Base-by-base conservation (phyloP, 805 yeast genomes). In the Candida anglica region DNA sequence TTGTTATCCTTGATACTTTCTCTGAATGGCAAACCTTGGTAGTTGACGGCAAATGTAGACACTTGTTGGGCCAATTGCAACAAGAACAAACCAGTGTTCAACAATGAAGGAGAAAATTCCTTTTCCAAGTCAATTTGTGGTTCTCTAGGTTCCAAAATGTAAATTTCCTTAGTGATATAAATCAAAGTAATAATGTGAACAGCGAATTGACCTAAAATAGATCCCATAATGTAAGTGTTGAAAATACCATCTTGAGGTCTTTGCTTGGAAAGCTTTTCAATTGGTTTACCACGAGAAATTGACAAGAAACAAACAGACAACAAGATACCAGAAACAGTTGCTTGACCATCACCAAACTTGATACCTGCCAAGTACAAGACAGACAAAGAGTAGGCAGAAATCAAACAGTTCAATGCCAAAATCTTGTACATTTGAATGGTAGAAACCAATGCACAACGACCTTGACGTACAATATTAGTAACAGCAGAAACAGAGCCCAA, bases 381-480 rank as follows among this genome's bases (percentile, higher is more conserved):
- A 27, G 96, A 86, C 51, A 91, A 71, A 2, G 98, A 88, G 60
- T 93, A 93, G 20, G 98, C 98, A 46, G 95, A 82, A 63, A 93
- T 88, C 69, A 93, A 73, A 76, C 98, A 93, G 63, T 93, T 93
- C 67, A 93, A 74, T 0, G 98, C 98, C 56, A 93, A 69, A 53
- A 93, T 93, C 69, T 93, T 93, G 75, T 93, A 93, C 98, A 93
- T 93, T 68, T 93, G 98, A 56, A 93, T 89, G 6, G 98, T 93
- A 13, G 96, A 86, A 28, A 93, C 96, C 46, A 93, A 72, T 6
- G 98, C 96, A 71, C 96, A 86, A 65, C 98, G 87, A 45, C 98
- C 98, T 71, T 93, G 97, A 64, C 98, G 88, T 47, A 93, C 77
- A 45, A 93, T 85, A 55, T 88, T 82, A 34, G 95, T 85, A 36